These are phyloP conservation scores for Physcomitrellopsis africana DNA, from an alignment of 225 moss, liverwort and hornwort genomes.

Conservation along the genomic window DNA sequence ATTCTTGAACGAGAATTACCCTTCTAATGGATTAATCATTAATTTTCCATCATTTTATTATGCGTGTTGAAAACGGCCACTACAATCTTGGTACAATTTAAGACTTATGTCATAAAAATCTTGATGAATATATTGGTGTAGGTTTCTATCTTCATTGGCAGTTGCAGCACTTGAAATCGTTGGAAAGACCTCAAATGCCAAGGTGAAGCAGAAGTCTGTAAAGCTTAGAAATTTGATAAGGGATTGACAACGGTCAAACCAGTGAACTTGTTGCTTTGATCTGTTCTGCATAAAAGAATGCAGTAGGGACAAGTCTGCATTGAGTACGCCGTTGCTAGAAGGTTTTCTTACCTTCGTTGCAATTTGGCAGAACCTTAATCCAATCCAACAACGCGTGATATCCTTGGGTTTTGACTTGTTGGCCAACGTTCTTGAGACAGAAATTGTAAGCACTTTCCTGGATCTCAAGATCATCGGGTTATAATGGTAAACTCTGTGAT, in stretches of 20 bases:
- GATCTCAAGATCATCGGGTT: neutral
- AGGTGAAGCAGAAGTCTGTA: slow-evolving; percentile 42
- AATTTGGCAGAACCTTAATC: slow-evolving; percentile 36
- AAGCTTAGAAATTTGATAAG: neutral
- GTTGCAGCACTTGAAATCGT: slow-evolving; percentile 75
- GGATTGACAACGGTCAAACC: neutral
- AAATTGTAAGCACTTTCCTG: slow-evolving; percentile 35
- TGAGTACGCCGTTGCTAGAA: neutral
- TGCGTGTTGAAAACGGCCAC: neutral
- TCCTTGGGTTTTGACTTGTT: slow-evolving; percentile 41
- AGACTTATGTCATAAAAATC: neutral
- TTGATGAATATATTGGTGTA: slow-evolving; percentile 37
- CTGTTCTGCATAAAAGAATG: neutral
- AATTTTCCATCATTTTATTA: neutral
- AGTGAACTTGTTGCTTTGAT: neutral
- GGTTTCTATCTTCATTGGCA: slow-evolving; percentile 73
- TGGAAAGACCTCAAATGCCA: slow-evolving; percentile 52
- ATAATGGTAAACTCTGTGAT: no score
- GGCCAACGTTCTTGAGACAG: slow-evolving; percentile 41
- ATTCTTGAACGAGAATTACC: neutral
- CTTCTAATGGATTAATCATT: no score
- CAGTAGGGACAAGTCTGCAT: neutral
- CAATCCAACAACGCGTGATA: slow-evolving; percentile 33
- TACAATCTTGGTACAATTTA: neutral
- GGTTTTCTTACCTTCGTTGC: neutral